Evolutionary conservation across 345 rosid species (phyloP).

Genomic region (Pugionium dolabratum): DNA sequence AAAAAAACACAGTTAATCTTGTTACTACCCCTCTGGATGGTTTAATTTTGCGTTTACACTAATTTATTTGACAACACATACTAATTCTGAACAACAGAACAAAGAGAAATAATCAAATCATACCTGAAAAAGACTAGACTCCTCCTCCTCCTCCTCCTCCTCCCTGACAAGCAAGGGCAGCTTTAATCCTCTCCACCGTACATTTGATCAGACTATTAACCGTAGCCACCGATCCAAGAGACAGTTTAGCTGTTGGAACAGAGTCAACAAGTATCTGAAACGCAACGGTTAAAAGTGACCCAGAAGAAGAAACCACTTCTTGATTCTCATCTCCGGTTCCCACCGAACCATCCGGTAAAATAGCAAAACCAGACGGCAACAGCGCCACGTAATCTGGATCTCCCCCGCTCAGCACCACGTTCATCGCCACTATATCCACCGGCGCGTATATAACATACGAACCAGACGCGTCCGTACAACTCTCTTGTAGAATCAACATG

Average conservation of each 20-base stretch:
- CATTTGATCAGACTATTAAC: constrained; percentile 90
- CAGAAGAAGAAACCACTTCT: constrained; percentile 31
- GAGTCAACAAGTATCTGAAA: constrained; percentile 96
- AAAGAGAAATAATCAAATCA: neutral
- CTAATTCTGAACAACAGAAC: too few relatives aligned
- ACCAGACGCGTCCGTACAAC: constrained; percentile 81
- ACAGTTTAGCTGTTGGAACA: constrained; percentile 86
- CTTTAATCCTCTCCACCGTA: constrained; percentile 89
- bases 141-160: too few relatives aligned
- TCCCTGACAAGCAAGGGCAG: constrained; percentile 53
- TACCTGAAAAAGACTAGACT: constrained; percentile 33
- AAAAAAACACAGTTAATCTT: neutral
- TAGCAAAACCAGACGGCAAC: constrained; percentile 95
- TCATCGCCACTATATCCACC: constrained; percentile 87
- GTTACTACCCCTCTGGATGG: neutral
- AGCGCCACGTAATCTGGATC: constrained; percentile 96
- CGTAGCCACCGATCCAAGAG: constrained; percentile 90
- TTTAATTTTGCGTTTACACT: too few relatives aligned
- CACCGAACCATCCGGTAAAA: constrained; percentile 82
- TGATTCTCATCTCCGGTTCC: constrained; percentile 35
- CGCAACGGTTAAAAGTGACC: constrained; percentile 78
- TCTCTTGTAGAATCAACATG: constrained; percentile 95
- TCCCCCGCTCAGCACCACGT: constrained; percentile 77
- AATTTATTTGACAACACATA: too few relatives aligned
- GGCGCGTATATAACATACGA: constrained; percentile 98